Conservation (phyloP, 2,329 filamentous ascomycete genomes). For the Ceratocystis papillata region DNA sequence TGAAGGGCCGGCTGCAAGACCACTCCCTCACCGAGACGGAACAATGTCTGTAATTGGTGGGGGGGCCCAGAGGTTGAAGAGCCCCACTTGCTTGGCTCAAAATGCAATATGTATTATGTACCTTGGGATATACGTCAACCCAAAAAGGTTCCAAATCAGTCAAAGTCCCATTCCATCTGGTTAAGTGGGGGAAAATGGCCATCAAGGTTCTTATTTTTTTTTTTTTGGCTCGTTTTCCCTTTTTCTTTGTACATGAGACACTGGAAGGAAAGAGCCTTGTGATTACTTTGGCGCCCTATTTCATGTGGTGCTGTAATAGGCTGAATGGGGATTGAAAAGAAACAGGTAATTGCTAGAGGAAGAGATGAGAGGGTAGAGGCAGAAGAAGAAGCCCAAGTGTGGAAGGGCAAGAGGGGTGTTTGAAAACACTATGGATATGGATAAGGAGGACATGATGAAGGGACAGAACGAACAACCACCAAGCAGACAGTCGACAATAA, state of each 20-base stretch:
- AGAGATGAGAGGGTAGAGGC: not conserved
- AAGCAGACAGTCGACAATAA: not conserved
- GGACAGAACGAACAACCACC: not conserved
- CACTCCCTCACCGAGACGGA: constrained; percentile 7
- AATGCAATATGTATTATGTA: not conserved
- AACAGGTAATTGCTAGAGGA: not conserved
- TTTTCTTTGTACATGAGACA: constrained; percentile 9
- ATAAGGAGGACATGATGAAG: not conserved
- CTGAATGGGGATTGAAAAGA: not conserved
- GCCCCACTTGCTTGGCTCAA: constrained; percentile 13
- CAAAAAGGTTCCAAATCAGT: constrained; percentile 10
- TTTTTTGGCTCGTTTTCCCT: constrained; percentile 3
- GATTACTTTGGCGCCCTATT: not conserved
- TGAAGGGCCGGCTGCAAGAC: not conserved
- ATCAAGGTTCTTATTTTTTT: constrained; percentile 22
- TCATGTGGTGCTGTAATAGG: not conserved
- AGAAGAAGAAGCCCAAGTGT: not conserved
- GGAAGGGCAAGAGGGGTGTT: not conserved
- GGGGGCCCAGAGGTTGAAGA: not conserved
- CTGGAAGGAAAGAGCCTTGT: not conserved
- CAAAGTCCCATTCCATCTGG: constrained; percentile 18
- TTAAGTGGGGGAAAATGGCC: constrained; percentile 16
- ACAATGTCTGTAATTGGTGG: not conserved
- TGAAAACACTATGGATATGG: constrained; percentile 1
- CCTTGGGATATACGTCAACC: constrained; percentile 11